phyloP scores from a whole-genome alignment of 352 stramenopile species.

The Bremia lactucae region DNA sequence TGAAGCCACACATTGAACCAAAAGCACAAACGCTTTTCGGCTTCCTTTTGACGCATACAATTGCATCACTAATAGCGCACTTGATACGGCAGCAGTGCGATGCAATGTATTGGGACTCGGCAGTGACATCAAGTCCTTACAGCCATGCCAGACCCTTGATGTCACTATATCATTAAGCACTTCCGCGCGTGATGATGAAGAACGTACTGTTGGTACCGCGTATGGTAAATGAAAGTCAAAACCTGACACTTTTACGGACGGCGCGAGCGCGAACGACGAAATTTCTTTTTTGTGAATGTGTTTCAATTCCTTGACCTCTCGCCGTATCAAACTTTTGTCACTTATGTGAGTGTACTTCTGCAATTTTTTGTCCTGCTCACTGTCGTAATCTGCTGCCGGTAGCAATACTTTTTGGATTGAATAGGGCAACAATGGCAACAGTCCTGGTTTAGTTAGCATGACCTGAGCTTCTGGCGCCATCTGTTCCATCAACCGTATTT shows the following conservation, averaged over 20 bases:
- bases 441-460: conserved; percentile 59
- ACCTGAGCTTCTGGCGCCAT: conserved; percentile 57
- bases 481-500: conserved; percentile 56
- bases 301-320: background rate
- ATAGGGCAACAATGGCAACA: conserved; percentile 50
- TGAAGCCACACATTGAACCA: conserved; percentile 44
- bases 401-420: conserved; percentile 50
- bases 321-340: background rate
- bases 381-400: conserved; percentile 15
- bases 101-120: conserved; percentile 50
- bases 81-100: conserved; percentile 58
- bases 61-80: conserved; percentile 60
- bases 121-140: conserved; percentile 46
- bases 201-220: conserved; percentile 16
- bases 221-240: conserved; percentile 59
- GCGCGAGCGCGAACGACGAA: conserved; percentile 10
- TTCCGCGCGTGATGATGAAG: conserved; percentile 26
- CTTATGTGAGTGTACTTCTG: background rate
- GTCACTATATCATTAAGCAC: conserved; percentile 58
- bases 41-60: conserved; percentile 57
- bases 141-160: conserved; percentile 42
- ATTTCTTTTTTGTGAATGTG: conserved; percentile 10
- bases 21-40: conserved; percentile 42
- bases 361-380: conserved; percentile 2
- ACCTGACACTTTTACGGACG: conserved; percentile 27